These are phyloP conservation scores for Cephalotrichum gorgonifer DNA, from an alignment of 2,329 filamentous ascomycete species.

Conservation along the genomic window DNA sequence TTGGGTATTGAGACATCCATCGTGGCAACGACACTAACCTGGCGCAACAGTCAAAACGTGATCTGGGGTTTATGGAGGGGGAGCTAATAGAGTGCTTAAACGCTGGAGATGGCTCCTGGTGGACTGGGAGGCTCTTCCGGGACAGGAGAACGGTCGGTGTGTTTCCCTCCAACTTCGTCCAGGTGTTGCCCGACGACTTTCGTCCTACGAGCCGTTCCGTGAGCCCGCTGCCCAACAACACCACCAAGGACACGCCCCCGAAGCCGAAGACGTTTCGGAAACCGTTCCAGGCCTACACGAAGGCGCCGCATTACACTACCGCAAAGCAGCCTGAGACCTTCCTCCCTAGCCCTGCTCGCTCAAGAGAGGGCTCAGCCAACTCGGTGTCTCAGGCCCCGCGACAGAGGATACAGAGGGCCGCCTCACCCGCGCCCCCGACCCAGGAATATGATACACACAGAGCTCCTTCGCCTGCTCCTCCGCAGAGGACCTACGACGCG, in stretches of 20 bases:
- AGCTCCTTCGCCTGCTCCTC: slow-evolving; percentile 7
- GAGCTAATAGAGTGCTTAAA: slow-evolving; percentile 98
- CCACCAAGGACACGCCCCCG: slow-evolving; percentile 42
- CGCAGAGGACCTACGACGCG: not conserved
- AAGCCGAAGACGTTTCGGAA: slow-evolving; percentile 56
- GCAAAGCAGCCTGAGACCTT: slow-evolving; percentile 51
- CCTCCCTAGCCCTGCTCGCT: slow-evolving; percentile 29
- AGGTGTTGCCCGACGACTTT: slow-evolving; percentile 77
- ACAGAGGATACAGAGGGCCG: slow-evolving; percentile 11
- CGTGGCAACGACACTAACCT: slow-evolving; percentile 1
- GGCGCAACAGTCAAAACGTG: slow-evolving; percentile 65
- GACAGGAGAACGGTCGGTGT: slow-evolving; percentile 85
- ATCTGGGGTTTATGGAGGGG: slow-evolving; percentile 93
- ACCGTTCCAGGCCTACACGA: slow-evolving; percentile 57
- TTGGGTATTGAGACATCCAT: not conserved
- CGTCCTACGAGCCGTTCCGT: slow-evolving; percentile 58
- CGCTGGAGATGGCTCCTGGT: slow-evolving; percentile 95
- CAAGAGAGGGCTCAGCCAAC: slow-evolving; percentile 27
- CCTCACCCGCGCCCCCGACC: slow-evolving; percentile 12
- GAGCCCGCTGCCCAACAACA: slow-evolving; percentile 49
- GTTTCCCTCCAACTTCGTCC: slow-evolving; percentile 96
- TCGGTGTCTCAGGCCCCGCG: slow-evolving; percentile 18
- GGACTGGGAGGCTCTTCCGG: slow-evolving; percentile 84
- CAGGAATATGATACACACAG: slow-evolving; percentile 8
- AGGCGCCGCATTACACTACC: slow-evolving; percentile 55